phyloP scores from a whole-genome alignment of 345 rosid species.

The Sonneratia caseolaris region DNA sequence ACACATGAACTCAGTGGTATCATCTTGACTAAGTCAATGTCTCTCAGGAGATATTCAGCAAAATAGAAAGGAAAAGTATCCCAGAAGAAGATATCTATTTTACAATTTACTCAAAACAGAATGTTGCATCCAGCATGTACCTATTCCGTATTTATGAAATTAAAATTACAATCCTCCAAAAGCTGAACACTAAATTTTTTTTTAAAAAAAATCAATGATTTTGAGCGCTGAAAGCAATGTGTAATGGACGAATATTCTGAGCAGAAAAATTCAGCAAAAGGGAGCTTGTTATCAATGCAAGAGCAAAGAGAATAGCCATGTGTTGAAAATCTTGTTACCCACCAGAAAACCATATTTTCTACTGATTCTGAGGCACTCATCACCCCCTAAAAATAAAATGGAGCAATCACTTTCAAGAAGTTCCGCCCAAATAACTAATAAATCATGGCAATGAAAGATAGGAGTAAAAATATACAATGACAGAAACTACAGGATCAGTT shows the following conservation, averaged over 20 bases:
- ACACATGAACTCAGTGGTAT: background rate
- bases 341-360: background rate
- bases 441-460: background rate
- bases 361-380: background rate
- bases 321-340: background rate
- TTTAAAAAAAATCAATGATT: too few relatives aligned
- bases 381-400: background rate
- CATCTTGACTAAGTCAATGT: background rate
- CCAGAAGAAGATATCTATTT: background rate
- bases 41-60: background rate
- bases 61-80: background rate
- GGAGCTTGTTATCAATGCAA: background rate
- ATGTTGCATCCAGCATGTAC: too few relatives aligned
- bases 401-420: background rate
- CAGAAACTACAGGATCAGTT: background rate
- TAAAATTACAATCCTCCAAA: too few relatives aligned
- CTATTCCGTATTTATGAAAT: too few relatives aligned
- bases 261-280: background rate
- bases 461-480: background rate
- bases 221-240: background rate
- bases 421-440: background rate
- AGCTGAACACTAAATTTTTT: too few relatives aligned
- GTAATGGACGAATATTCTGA: background rate
- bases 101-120: too few relatives aligned
- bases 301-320: background rate